A percentile compares a stretch with the other conserved stretches of the same genome.
phyloP scores from a whole-genome alignment of 441 rosid genomes.

The Bruguiera hainesii region DNA sequence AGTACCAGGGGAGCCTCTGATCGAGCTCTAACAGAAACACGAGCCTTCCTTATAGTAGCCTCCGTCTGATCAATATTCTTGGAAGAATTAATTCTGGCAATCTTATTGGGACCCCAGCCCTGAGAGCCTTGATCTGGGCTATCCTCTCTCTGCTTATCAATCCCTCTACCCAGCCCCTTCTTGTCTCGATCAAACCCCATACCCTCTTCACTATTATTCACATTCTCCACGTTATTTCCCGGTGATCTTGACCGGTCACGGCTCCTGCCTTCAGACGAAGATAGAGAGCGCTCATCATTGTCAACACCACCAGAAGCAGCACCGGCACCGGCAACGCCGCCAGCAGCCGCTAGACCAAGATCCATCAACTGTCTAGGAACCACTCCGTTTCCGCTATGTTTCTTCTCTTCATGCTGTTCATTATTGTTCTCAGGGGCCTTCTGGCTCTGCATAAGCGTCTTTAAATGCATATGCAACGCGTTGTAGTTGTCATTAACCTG shows the following conservation, averaged over 20 bases:
- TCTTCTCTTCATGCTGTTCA: conserved; percentile 37
- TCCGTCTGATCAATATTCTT: conserved; percentile 61
- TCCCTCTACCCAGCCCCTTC: conserved; percentile 22
- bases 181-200: conserved; percentile 23
- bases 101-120: conserved; percentile 56
- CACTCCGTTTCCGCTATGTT: conserved; percentile 20
- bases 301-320: conserved; percentile 15
- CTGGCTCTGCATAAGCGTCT: conserved; percentile 46
- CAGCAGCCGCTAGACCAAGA: conserved; percentile 36
- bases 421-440: background rate
- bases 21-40: conserved; percentile 89
- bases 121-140: conserved; percentile 55
- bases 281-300: conserved; percentile 39
- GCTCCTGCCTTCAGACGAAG: conserved; percentile 49
- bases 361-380: conserved; percentile 71
- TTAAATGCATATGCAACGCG: conserved; percentile 53
- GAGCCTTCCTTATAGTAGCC: conserved; percentile 96
- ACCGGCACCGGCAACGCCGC: background rate
- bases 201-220: conserved; percentile 23
- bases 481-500: conserved; percentile 50
- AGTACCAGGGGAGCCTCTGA: conserved; percentile 92
- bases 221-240: conserved; percentile 20
- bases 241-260: conserved; percentile 44
- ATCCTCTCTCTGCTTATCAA: conserved; percentile 37
- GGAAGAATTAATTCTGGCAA: conserved; percentile 32